These are phyloP conservation scores for Pseudozyma thailandica DNA, from an alignment of 1,284 basidiomycete species.

Conservation along the genomic window DNA sequence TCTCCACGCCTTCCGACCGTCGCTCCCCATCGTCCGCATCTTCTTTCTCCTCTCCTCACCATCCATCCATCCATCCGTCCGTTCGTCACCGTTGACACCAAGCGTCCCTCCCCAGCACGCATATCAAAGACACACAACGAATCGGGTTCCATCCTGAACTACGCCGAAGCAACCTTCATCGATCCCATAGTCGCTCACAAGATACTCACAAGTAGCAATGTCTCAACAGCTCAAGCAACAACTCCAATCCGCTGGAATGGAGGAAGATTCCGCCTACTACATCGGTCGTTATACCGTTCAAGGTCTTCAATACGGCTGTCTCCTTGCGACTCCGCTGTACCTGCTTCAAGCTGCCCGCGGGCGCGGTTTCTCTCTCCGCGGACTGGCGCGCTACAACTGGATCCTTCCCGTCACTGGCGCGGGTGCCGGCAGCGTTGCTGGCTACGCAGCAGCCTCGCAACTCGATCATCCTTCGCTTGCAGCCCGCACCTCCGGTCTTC, in stretches of 20 bases:
- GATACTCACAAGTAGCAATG: too few relatives aligned
- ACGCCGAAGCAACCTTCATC: too few relatives aligned
- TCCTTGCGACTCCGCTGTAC: conserved; percentile 61
- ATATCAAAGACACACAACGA: not conserved
- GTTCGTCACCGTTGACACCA: too few relatives aligned
- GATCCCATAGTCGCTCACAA: too few relatives aligned
- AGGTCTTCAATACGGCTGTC: conserved; percentile 55
- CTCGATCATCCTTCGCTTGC: conserved; percentile 33
- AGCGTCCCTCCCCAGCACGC: not conserved
- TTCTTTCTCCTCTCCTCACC: not conserved
- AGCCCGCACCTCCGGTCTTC: conserved; percentile 13
- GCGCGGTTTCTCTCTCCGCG: conserved; percentile 48
- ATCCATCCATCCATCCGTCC: conserved; percentile 1
- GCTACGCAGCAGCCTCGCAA: conserved; percentile 41
- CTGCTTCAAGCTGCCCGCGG: conserved; percentile 44
- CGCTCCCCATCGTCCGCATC: not conserved
- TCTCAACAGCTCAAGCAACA: conserved; percentile 32
- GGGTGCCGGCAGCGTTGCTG: conserved; percentile 30
- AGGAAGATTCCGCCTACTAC: conserved; percentile 53
- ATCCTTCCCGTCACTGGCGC: conserved; percentile 47
- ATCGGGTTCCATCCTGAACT: not conserved
- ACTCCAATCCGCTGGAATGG: conserved; percentile 27
- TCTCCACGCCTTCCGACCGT: not conserved
- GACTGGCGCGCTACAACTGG: conserved; percentile 61
- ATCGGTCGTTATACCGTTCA: conserved; percentile 38